These are phyloP conservation scores for Incumbomyces delicatus DNA, from an alignment of 2,329 filamentous ascomycete genomes.

Conservation along the genomic window DNA sequence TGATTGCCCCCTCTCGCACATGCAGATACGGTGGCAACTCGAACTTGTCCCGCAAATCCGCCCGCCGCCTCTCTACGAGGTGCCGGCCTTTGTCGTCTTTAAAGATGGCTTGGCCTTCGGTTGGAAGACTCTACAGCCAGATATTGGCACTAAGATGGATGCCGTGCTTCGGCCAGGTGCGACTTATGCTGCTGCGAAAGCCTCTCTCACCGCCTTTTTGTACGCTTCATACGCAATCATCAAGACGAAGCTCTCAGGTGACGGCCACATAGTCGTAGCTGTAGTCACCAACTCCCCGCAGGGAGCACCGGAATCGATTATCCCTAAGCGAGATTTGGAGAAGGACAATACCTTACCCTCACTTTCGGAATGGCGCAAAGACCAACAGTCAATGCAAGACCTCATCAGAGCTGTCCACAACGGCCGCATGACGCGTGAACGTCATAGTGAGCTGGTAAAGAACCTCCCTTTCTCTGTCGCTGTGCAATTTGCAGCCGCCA, in stretches of 20 bases:
- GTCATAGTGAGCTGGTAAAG: slow-evolving; percentile 1
- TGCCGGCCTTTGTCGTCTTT: slow-evolving; percentile 11
- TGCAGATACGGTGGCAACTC: slow-evolving; percentile 5
- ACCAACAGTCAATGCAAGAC: slow-evolving; percentile 1
- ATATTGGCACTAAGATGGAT: slow-evolving; percentile 15
- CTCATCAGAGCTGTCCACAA: not conserved
- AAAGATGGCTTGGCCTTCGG: slow-evolving; percentile 7
- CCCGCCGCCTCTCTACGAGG: slow-evolving; percentile 15
- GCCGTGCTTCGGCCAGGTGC: slow-evolving; percentile 16
- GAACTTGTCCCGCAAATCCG: slow-evolving; percentile 12
- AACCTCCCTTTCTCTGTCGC: slow-evolving; percentile 1
- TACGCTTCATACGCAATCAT: slow-evolving; percentile 3
- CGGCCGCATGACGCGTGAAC: not conserved
- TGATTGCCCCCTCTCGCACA: not conserved
- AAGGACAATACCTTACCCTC: not conserved
- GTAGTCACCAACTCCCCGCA: not conserved
- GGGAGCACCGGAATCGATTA: not conserved
- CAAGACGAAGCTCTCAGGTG: slow-evolving; percentile 2
- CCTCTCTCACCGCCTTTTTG: slow-evolving; percentile 13
- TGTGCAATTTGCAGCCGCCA: not conserved
- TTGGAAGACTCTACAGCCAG: slow-evolving; percentile 15
- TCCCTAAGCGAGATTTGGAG: not conserved
- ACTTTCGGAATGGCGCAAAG: not conserved
- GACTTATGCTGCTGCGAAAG: slow-evolving; percentile 13
- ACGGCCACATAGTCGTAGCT: not conserved